Evolutionary conservation across 495 filamentous ascomycete genomes (phyloP).

Genomic region (Polyplosphaeria fusca): DNA sequence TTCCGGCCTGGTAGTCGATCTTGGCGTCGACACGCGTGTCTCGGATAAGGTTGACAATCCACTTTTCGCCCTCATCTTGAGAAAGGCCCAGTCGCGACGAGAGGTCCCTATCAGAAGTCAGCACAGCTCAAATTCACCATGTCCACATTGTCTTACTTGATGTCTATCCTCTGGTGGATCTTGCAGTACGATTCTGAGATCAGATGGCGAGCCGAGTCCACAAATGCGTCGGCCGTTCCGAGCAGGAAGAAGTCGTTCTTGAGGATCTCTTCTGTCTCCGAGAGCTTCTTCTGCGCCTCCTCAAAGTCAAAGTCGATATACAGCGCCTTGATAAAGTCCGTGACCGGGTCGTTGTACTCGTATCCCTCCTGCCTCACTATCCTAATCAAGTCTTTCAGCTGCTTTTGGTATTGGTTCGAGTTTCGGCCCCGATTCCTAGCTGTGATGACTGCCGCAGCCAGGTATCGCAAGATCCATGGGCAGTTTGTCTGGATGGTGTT

Average conservation of each 20-base stretch:
- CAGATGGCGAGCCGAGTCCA: conserved; percentile 89
- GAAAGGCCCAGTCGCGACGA: conserved; percentile 83
- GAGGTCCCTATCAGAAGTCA: conserved; percentile 61
- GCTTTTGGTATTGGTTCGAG: conserved; percentile 87
- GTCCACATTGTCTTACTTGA: conserved; percentile 74
- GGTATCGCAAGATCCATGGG: conserved; percentile 94
- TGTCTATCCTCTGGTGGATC: conserved; percentile 97
- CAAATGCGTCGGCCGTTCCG: conserved; percentile 78
- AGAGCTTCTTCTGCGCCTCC: conserved; percentile 89
- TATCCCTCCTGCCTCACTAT: conserved; percentile 95
- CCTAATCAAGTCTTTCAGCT: conserved; percentile 92
- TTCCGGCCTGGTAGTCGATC: conserved; percentile 98
- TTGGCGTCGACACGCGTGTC: conserved; percentile 97
- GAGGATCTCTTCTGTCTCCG: conserved; percentile 86
- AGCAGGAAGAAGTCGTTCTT: conserved; percentile 94
- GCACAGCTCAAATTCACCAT: no score
- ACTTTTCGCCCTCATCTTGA: conserved; percentile 96
- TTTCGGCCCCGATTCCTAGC: conserved; percentile 82
- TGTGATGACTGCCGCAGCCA: conserved; percentile 92
- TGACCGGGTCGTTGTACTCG: conserved; percentile 94
- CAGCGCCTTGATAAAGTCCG: conserved; percentile 91
- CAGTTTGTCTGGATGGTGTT: conserved; percentile 98
- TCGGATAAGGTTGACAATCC: conserved; percentile 98
- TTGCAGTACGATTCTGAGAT: conserved; percentile 99
- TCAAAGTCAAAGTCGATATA: conserved; percentile 99